phyloP scores from a whole-genome alignment of 805 yeast species.

The Cyberlindnera galapagoensis region DNA sequence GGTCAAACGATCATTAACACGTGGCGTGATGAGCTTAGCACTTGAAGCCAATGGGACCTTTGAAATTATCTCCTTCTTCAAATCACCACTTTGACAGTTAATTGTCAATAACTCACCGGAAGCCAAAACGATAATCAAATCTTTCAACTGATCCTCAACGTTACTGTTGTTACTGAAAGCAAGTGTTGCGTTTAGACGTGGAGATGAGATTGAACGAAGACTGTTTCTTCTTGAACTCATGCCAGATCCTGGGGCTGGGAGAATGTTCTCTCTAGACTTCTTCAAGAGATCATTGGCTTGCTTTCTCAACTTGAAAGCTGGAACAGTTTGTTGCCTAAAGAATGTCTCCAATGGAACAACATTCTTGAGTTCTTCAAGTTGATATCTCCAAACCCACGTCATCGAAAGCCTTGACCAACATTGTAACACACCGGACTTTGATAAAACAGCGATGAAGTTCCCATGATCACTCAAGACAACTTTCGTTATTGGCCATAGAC shows the following conservation, averaged over 20 bases:
- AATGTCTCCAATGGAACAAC: constrained; percentile 46
- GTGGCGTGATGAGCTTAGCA: constrained; percentile 55
- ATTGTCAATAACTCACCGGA: constrained; percentile 44
- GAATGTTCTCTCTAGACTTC: constrained; percentile 7
- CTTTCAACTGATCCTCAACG: constrained; percentile 18
- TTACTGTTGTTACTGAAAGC: constrained; percentile 20
- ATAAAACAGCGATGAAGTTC: constrained; percentile 48
- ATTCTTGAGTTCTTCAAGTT: constrained; percentile 29
- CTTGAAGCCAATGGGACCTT: constrained; percentile 39
- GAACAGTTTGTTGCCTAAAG: constrained; percentile 48
- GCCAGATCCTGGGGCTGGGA: constrained; percentile 6
- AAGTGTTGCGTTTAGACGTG: constrained; percentile 15
- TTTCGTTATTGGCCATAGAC: constrained; percentile 58
- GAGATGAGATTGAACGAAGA: constrained; percentile 23
- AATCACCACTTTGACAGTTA: constrained; percentile 42
- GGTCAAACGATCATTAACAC: constrained; percentile 68
- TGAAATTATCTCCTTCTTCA: constrained; percentile 29
- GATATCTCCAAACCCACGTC: constrained; percentile 51
- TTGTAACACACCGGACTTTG: constrained; percentile 44
- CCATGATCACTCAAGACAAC: constrained; percentile 54
- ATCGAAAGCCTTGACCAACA: constrained; percentile 54
- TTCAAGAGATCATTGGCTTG: constrained; percentile 18
- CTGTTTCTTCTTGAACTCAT: constrained; percentile 30
- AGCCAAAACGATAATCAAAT: constrained; percentile 47
- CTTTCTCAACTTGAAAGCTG: constrained; percentile 35